Evolutionary conservation across 2,329 filamentous ascomycete species (phyloP).

Genomic region (Microdochium paspali): DNA sequence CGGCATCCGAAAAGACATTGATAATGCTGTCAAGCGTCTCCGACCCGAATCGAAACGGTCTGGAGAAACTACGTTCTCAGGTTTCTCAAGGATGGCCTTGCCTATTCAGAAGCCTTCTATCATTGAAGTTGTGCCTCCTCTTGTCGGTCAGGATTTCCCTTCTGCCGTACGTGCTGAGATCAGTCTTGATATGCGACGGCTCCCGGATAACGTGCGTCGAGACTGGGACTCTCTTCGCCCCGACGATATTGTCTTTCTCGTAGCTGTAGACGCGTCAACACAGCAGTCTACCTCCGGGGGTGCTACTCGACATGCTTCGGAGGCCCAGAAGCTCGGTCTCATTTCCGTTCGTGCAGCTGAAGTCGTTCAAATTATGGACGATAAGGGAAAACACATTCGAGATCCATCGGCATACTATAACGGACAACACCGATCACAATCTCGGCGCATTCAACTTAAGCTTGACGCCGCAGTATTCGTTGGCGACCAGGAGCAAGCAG

Average conservation of each 20-base stretch:
- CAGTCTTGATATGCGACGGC: slow-evolving; percentile 67
- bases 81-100: slow-evolving; percentile 86
- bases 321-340: slow-evolving; percentile 57
- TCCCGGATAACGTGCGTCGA: slow-evolving; percentile 65
- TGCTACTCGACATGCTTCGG: slow-evolving; percentile 28
- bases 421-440: slow-evolving; percentile 48
- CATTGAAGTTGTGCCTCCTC: slow-evolving; percentile 72
- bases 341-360: slow-evolving; percentile 71
- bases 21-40: slow-evolving; percentile 70
- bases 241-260: slow-evolving; percentile 83
- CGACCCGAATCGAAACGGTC: slow-evolving; percentile 56
- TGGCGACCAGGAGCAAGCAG: slow-evolving; percentile 58
- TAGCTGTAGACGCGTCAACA: slow-evolving; percentile 60
- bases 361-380: slow-evolving; percentile 77
- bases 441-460: slow-evolving; percentile 67
- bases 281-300: slow-evolving; percentile 45
- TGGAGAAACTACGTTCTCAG: slow-evolving; percentile 66
- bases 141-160: slow-evolving; percentile 76
- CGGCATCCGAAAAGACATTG: slow-evolving; percentile 84
- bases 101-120: slow-evolving; percentile 80
- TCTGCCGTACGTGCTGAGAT: slow-evolving; percentile 82
- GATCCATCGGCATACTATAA: slow-evolving; percentile 54
- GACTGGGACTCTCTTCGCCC: slow-evolving; percentile 87
- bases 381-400: slow-evolving; percentile 66
- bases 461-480: slow-evolving; percentile 74